Base-by-base conservation (phyloP, 257 asterid genomes). In the Primulina tabacum region DNA sequence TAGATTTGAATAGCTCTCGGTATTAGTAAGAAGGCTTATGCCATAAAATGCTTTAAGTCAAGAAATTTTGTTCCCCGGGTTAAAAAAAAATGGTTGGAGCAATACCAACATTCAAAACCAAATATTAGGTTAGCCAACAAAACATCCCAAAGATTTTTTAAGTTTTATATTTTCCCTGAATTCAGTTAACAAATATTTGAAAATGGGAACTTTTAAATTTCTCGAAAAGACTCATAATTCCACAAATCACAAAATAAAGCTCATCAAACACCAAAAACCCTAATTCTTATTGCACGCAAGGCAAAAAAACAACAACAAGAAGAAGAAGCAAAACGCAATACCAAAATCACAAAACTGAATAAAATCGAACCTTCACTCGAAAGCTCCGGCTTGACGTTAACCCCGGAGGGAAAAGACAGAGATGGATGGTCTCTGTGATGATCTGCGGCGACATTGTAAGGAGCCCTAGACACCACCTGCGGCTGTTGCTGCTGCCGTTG, bases 291-390 rank as follows among this genome's bases (percentile, higher is more conserved):
- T 8, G 56, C 62, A 62, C 1, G 70, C 37, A 16, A 5, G 40
- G 5, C 1, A 32, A 32, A 32, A 32, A 32, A 32, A 68, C 24
- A 32, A 7, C 1, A 71, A 7, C 32, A 24, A 14, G 6, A 29
- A 12, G 21, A 57, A 9, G 12, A 32, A 32, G 5, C 14, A 47
- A 26, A 68, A 72, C 7, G 60, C 70, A 26, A 50, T 38, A 5
- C 71, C 33, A 34, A 57, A 37, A 64, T 40, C 40, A 18, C 11
- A 40, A 9, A 40, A 38, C 35, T 12, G 38, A 28, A 17, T 2
- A 38, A 62, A 21, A 8, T 7, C 71, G 7, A 71, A 89, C 96
- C 97, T 86, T 89, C 96, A 21, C 83, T 81, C 63, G 95, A 73
- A 76, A 76, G 76, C 75, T 87, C 91, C 65, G 80, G 90, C 81